Evolutionary conservation across 305 asterid genomes (phyloP), one percentile per base, ranked within the genome.

Genomic region (Rubia tinctorum): DNA sequence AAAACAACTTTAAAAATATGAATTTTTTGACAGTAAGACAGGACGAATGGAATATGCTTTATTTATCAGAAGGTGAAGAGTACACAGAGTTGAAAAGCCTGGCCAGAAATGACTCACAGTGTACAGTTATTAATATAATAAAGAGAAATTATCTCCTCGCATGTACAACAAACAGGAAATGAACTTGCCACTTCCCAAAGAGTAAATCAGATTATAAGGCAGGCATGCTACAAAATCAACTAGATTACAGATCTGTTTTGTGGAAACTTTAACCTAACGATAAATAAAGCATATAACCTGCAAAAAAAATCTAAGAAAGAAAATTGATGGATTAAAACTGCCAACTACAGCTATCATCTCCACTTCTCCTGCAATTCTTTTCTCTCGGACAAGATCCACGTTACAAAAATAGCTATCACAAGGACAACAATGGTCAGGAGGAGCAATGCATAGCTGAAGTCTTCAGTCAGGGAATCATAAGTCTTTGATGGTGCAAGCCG

Each of bases 301-400:
- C 63, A 20, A 25, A 71, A 70, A n/a, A 22, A 34, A 61, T 17
- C 23, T 68, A 76, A 40, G 27, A 51, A 75, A 34, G 20, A 44
- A 73, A 14, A 27, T 12, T 15, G 20, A 27, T 12, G 34, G 47
- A 6, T 11, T 30, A 10, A 63, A 20, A 60, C 61, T 20, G 45
- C 69, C 30, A 18, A 22, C 42, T 25, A 72, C 56, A 47, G 69
- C 56, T 9, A 34, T 95, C 86, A 92, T 82, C 93, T 92, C 99
- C 99, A 95, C 84, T 92, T 95, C 68, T 92, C 99, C 89, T 95
- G 98, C 76, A 95, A 87, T 66, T 92, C 99, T 82, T 92, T 95
- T 86, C 78, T 90, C 87, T 95, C 96, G 0, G 99, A 95, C 96
- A 89, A 89, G 68, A 90, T 83, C 98, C 98, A 95, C 6, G 97